phyloP scores from a whole-genome alignment of 495 filamentous ascomycete species.

The Aspergillus heteromorphus region DNA sequence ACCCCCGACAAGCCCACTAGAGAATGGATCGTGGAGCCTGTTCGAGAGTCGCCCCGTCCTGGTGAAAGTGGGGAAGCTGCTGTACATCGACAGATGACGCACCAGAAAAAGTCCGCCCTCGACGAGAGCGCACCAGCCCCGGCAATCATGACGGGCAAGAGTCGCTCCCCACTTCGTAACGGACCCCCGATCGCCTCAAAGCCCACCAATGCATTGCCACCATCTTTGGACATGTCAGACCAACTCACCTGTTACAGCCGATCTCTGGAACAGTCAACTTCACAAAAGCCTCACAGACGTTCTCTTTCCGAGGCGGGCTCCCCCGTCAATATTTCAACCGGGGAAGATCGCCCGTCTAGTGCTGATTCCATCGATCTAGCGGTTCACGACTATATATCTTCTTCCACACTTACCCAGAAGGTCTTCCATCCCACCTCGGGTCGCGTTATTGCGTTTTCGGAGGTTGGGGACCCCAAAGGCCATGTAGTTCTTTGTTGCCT shows the following conservation, averaged over 20 bases:
- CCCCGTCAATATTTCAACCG: conserved; percentile 24
- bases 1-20: conserved; percentile 29
- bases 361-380: conserved; percentile 85
- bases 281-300: conserved; percentile 36
- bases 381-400: conserved; percentile 78
- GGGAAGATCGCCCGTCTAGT: conserved; percentile 58
- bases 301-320: conserved; percentile 33
- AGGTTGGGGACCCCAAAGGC: conserved; percentile 89
- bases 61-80: conserved; percentile 22
- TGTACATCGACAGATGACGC: conserved; percentile 18
- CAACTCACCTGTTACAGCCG: conserved; percentile 28
- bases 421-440: conserved; percentile 80
- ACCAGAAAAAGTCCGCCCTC: conserved; percentile 11
- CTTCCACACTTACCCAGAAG: conserved; percentile 79
- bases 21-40: conserved; percentile 21
- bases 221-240: conserved; percentile 34
- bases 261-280: conserved; percentile 33
- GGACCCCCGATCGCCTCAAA: conserved; percentile 39
- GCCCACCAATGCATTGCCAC: conserved; percentile 38
- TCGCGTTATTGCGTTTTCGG: conserved; percentile 88
- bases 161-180: conserved; percentile 46
- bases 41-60: conserved; percentile 20
- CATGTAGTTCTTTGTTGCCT: conserved; percentile 95
- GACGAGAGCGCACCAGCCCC: conserved; percentile 69
- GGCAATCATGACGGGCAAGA: conserved; percentile 49